These are phyloP conservation scores for Serendipita indica DNA, from an alignment of 768 basidiomycete genomes.

Conservation along the genomic window DNA sequence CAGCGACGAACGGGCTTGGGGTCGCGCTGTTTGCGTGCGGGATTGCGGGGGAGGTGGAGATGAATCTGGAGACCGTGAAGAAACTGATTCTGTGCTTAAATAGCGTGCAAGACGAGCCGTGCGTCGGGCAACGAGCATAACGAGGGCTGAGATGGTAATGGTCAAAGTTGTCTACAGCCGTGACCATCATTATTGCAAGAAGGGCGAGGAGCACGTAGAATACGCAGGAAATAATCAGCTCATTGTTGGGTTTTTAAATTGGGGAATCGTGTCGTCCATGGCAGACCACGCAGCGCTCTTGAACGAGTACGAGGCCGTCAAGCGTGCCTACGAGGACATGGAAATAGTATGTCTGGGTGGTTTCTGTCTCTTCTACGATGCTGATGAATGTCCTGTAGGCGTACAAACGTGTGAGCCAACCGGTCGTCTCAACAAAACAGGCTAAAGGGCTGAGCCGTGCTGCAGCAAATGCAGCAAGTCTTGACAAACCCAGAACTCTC, in stretches of 20 bases:
- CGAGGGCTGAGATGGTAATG: no score
- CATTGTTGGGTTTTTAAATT: neutral
- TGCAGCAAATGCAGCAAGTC: constrained; percentile 6
- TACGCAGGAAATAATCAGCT: neutral
- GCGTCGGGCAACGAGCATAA: neutral
- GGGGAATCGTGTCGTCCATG: neutral
- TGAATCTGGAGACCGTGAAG: neutral
- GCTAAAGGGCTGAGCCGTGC: neutral
- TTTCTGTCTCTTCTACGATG: neutral
- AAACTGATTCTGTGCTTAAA: constrained; percentile 4
- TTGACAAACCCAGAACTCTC: neutral
- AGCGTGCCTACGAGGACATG: constrained; percentile 6
- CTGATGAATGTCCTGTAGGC: neutral
- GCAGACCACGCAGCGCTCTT: neutral
- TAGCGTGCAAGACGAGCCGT: neutral
- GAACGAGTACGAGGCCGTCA: neutral
- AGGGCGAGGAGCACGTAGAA: no score
- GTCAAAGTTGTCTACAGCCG: no score
- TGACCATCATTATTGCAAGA: no score
- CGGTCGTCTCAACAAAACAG: neutral
- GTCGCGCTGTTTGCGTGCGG: neutral
- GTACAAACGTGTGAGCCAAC: neutral
- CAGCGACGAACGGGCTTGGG: constrained; percentile 1
- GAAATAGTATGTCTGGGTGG: neutral
- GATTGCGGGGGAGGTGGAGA: constrained; percentile 7